Evolutionary conservation across 1,284 basidiomycete genomes (phyloP), one percentile per base, ranked within the genome.

Genomic region (Melanopsichium pennsylvanicum): DNA sequence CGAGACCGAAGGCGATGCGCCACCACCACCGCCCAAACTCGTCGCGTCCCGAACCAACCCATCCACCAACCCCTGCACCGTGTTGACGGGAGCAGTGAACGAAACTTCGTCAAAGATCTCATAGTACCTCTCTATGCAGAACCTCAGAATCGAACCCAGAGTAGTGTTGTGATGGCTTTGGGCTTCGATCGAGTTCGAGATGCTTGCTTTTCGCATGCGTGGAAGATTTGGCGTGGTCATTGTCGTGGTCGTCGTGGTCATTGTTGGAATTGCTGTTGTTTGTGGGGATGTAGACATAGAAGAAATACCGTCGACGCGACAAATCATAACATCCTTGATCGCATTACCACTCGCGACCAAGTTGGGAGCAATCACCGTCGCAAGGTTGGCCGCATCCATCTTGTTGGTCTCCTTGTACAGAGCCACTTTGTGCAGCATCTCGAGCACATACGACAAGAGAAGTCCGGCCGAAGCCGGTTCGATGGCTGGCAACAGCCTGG

Each of bases 351-450:
- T 67, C 13, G 48, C 50, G 0, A 77, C 71, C 45, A 93, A 85
- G 70, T 92, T 93, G 12, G 91, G 90, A 52, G 85, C 86, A 22
- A 92, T 82, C 6, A 92, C 90, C 35, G 92, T 84, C 10, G 90
- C 85, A 34, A 92, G 86, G 74, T 92, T 93, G 69, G 88, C 86
- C 19, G 90, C 89, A 74, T 90, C 89, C 90, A 93, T 93, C 43
- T 86, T 85, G 77, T 92, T 92, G 4, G 81, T 82, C 1, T 84
- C 82, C 0, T 87, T 84, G 13, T 86, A 87, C 12, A 88, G 81
- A 0, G 90, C 88, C 6, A 91, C 87, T 56, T 91, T 88, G 67
- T 92, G 88, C 63, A 91, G 83, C 21, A 92, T 84, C 74, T 90
- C 87, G 37, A 92, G 82, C 54, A 90, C 82, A 64, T 87, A 85